phyloP scores from a whole-genome alignment of 1,284 basidiomycete genomes.

The Trichosporon sp. region DNA sequence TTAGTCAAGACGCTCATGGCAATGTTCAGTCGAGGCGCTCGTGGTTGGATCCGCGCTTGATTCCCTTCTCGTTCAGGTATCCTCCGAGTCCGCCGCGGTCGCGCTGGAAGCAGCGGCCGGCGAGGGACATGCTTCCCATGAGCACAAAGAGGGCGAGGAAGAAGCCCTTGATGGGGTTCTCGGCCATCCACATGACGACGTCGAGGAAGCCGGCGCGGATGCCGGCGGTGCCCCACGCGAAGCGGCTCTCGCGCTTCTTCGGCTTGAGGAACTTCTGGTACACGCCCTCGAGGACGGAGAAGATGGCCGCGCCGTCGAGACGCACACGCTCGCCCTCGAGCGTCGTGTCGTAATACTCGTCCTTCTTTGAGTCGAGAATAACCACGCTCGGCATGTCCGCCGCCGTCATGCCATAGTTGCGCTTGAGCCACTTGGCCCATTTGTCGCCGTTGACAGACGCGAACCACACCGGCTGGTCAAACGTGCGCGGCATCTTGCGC shows the following conservation, averaged over 20 bases:
- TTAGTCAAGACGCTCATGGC: constrained; percentile 26
- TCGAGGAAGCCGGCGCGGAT: constrained; percentile 47
- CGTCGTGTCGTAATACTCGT: constrained; percentile 59
- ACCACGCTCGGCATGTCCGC: constrained; percentile 65
- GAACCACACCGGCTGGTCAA: constrained; percentile 71
- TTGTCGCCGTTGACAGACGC: constrained; percentile 78
- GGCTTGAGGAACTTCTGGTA: constrained; percentile 63
- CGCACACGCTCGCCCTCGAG: constrained; percentile 70
- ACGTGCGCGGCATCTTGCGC: constrained; percentile 57
- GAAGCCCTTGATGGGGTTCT: constrained; percentile 53
- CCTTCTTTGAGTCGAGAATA: constrained; percentile 68
- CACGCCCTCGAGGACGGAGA: constrained; percentile 71
- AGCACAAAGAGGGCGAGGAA: constrained; percentile 43
- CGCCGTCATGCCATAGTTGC: constrained; percentile 58
- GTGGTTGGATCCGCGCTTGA: background rate
- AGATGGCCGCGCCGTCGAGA: constrained; percentile 65
- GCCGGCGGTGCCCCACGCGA: constrained; percentile 52
- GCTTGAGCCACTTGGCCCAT: constrained; percentile 84
- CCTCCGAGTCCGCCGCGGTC: constrained; percentile 29
- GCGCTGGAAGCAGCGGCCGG: constrained; percentile 44
- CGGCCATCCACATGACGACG: constrained; percentile 36
- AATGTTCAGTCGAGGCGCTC: constrained; percentile 26
- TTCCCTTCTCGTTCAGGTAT: constrained; percentile 32
- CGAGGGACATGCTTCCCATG: constrained; percentile 41
- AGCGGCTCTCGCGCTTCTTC: constrained; percentile 52